These are phyloP conservation scores for Mitragyna speciosa DNA, from an alignment of 257 asterid genomes.

Conservation along the genomic window DNA sequence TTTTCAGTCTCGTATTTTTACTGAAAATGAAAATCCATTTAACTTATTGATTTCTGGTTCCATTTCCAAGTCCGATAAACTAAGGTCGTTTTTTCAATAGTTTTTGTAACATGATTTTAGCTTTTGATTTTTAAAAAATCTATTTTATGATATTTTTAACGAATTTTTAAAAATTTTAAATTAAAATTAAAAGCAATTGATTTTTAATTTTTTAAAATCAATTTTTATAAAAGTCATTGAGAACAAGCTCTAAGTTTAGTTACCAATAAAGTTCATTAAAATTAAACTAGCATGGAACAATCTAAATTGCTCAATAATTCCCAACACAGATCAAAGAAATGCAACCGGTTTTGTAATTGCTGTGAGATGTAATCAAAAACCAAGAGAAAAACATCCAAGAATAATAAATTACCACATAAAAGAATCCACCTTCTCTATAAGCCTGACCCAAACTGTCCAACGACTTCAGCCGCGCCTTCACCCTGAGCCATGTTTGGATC, in stretches of 20 bases:
- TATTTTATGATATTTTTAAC: no score
- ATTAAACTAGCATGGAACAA: not conserved
- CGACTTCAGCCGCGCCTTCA: conserved; percentile 61
- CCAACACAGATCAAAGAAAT: not conserved
- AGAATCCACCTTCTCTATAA: conserved; percentile 81
- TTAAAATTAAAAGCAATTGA: no score
- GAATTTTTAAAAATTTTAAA: no score
- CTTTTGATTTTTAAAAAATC: no score
- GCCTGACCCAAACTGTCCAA: conserved; percentile 66
- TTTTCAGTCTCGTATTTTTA: conserved; percentile 89
- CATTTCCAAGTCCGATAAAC: no score
- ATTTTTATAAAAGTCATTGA: no score
- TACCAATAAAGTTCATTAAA: not conserved
- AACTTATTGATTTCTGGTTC: no score
- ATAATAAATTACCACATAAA: conserved; percentile 58
- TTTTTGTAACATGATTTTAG: no score
- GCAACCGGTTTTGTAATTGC: not conserved
- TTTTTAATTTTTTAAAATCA: no score
- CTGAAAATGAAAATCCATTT: conserved; percentile 74
- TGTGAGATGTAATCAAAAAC: not conserved
- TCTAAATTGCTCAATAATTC: not conserved
- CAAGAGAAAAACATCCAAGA: no score
- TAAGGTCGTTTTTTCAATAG: no score
- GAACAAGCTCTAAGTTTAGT: not conserved
- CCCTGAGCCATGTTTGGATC: conserved; percentile 62